These are phyloP conservation scores for Didymella pinodella DNA, from an alignment of 2,329 filamentous ascomycete species.

Conservation along the genomic window DNA sequence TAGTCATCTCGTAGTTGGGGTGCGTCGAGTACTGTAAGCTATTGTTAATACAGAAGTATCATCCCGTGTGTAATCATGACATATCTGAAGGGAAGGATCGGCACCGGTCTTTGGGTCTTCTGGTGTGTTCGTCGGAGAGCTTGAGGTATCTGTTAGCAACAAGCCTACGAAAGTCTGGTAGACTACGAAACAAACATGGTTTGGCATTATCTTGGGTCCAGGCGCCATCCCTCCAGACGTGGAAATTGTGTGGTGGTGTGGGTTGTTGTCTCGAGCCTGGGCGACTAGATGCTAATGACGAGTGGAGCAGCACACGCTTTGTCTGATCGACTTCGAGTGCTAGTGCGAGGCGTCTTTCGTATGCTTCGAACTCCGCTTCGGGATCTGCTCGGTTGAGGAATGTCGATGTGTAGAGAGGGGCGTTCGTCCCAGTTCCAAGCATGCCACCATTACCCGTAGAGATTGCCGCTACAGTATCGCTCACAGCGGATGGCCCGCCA, in stretches of 20 bases:
- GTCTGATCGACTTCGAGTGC: constrained; percentile 81
- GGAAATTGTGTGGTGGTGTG: constrained; percentile 21
- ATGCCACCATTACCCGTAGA: constrained; percentile 70
- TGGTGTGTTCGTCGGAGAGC: constrained; percentile 38
- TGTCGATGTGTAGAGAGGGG: constrained; percentile 67
- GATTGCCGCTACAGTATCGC: constrained; percentile 58
- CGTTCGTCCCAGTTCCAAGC: constrained; percentile 75
- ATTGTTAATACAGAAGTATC: constrained; percentile 41
- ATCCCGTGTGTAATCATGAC: constrained; percentile 36
- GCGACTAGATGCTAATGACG: constrained; percentile 19
- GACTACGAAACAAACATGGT: constrained; percentile 43
- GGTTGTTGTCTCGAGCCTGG: constrained; percentile 15
- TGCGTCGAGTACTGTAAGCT: constrained; percentile 79
- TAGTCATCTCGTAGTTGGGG: constrained; percentile 92
- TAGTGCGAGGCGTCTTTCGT: constrained; percentile 77
- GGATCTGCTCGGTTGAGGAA: constrained; percentile 61
- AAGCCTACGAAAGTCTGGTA: constrained; percentile 23
- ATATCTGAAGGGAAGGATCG: constrained; percentile 79
- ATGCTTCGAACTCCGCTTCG: constrained; percentile 70
- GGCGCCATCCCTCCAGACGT: constrained; percentile 53
- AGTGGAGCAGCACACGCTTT: constrained; percentile 66
- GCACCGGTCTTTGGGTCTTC: constrained; percentile 58
- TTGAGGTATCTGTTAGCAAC: constrained; percentile 25
- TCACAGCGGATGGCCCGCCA: constrained; percentile 70
- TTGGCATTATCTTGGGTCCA: constrained; percentile 49